A percentile compares a stretch with the other conserved stretches of the same genome.
These are phyloP conservation scores for Geotrichum citri-aurantii DNA, from an alignment of 1,139 yeast genomes.

Conservation along the genomic window DNA sequence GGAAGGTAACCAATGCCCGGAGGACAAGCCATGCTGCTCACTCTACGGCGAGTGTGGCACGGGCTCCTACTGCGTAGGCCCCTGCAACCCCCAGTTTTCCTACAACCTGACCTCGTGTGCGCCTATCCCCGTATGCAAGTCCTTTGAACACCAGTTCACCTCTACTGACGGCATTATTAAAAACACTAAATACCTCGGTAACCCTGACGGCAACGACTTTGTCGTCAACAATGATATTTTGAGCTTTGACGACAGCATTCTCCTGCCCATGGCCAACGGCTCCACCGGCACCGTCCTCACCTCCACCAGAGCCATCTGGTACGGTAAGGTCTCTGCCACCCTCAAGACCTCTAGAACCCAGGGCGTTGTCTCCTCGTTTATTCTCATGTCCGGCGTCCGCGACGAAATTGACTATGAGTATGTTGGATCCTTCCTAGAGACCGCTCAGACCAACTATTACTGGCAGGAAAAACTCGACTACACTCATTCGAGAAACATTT, in stretches of 20 bases:
- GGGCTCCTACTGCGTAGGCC: slow-evolving; percentile 74
- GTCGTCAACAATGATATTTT: slow-evolving; percentile 62
- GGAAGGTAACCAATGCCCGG: slow-evolving; percentile 49
- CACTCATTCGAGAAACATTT: slow-evolving; percentile 48
- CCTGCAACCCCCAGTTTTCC: slow-evolving; percentile 69
- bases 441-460: slow-evolving; percentile 73
- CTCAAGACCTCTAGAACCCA: slow-evolving; percentile 66
- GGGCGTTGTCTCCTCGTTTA: slow-evolving; percentile 86
- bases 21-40: slow-evolving; percentile 71
- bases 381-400: slow-evolving; percentile 74
- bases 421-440: slow-evolving; percentile 63
- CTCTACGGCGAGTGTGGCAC: slow-evolving; percentile 82
- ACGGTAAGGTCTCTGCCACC: slow-evolving; percentile 68
- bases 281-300: slow-evolving; percentile 80
- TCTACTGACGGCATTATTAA: slow-evolving; percentile 32
- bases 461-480: slow-evolving; percentile 68
- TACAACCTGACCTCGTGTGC: slow-evolving; percentile 59
- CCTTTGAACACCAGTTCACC: slow-evolving; percentile 24
- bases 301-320: slow-evolving; percentile 78
- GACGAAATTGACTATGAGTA: slow-evolving; percentile 90
- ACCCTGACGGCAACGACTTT: slow-evolving; percentile 64
- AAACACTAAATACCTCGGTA: slow-evolving; percentile 58
- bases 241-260: slow-evolving; percentile 47
- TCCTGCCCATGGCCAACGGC: slow-evolving; percentile 73
- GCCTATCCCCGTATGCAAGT: slow-evolving; percentile 46